Percentiles rank a stretch among this genome's conserved stretches.
Evolutionary conservation across 306 rosid species (phyloP).

Genomic region (Cicer judaicum): DNA sequence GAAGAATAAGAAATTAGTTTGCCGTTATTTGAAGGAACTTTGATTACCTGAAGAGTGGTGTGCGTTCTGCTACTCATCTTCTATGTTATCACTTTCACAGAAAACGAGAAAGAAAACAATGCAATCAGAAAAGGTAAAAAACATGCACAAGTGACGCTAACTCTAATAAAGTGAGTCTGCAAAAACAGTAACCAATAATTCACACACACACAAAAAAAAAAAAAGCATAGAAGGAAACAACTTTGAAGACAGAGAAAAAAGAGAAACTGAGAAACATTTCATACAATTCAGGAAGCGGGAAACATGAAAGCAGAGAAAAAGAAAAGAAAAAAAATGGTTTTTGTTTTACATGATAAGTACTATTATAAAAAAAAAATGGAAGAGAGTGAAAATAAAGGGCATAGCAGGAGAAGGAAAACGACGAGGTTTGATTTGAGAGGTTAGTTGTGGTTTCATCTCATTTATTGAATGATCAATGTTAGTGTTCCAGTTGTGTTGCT

Average conservation of each 20-base stretch:
- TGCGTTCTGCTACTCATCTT: conserved; percentile 64
- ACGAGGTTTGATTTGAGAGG: conserved; percentile 60
- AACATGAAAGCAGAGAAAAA: conserved; percentile 47
- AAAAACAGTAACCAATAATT: conserved; percentile 26
- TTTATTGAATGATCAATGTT: conserved; percentile 42
- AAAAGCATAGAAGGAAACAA: background rate
- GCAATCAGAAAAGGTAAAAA: conserved; percentile 46
- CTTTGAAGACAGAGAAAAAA: conserved; percentile 29
- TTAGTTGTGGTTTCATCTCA: conserved; percentile 42
- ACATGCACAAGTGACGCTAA: conserved; percentile 35
- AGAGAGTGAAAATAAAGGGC: conserved; percentile 56
- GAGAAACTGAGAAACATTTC: conserved; percentile 42
- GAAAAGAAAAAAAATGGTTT: conserved; percentile 26
- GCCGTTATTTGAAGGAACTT: conserved; percentile 55
- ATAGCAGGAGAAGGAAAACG: conserved; percentile 59
- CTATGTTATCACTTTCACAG: conserved; percentile 41
- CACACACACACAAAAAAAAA: background rate
- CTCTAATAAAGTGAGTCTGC: conserved; percentile 25
- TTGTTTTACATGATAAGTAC: conserved; percentile 23
- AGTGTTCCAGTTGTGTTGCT: conserved; percentile 47
- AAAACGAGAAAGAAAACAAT: conserved; percentile 53
- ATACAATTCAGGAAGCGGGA: conserved; percentile 65
- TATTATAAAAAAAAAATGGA: conserved; percentile 35
- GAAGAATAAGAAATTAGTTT: conserved; percentile 53
- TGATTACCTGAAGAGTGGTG: conserved; percentile 61